phyloP scores from a whole-genome alignment of 2,329 filamentous ascomycete species.

The Aspergillus fumigatus region DNA sequence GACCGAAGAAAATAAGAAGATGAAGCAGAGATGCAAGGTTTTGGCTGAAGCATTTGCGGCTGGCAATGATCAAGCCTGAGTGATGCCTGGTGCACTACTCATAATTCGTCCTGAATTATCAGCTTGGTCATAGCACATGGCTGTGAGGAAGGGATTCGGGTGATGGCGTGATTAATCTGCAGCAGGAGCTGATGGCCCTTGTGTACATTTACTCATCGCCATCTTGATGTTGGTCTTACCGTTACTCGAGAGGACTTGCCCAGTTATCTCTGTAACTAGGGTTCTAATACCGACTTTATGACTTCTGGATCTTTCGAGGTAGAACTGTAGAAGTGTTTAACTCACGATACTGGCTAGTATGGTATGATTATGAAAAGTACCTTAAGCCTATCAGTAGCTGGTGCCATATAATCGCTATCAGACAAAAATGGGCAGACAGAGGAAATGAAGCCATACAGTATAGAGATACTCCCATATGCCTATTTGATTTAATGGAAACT shows the following conservation, averaged over 20 bases:
- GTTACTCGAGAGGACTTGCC: background rate
- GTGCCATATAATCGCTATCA: background rate
- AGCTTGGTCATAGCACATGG: background rate
- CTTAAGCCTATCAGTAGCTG: background rate
- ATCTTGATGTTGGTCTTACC: background rate
- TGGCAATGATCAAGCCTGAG: background rate
- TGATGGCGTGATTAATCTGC: background rate
- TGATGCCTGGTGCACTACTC: background rate
- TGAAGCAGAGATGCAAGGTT: background rate
- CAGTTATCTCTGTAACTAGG: background rate
- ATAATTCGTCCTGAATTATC: background rate
- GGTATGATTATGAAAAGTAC: background rate
- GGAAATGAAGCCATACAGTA: background rate
- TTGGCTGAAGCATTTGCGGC: background rate
- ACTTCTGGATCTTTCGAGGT: background rate
- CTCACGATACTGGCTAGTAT: background rate
- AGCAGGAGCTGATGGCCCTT: background rate
- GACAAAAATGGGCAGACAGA: background rate
- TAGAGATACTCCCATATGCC: background rate
- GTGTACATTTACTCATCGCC: background rate
- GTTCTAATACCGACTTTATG: background rate
- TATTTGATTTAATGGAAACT: background rate
- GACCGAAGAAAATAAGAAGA: background rate
- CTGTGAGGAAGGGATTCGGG: background rate
- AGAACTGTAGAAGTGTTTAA: background rate